Base-by-base conservation (phyloP, 306 rosid genomes). In the Bauhinia variegata region DNA sequence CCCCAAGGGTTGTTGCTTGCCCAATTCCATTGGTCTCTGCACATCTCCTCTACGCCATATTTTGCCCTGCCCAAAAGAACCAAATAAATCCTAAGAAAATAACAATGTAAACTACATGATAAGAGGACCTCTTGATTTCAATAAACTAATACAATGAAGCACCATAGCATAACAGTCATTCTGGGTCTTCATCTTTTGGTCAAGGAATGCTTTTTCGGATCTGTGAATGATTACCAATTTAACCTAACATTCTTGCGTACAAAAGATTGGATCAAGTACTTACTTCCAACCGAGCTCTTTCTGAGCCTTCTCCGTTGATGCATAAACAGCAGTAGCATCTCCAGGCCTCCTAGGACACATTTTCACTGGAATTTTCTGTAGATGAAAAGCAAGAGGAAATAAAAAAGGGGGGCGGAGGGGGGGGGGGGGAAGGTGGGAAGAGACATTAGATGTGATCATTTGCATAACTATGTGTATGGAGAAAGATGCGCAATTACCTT, bases 1-100 rank as follows among this genome's bases (percentile, higher is more conserved):
- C 99, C 99, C 84, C 79, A 85, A 2, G 99, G 97, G 76, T 93
- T 93, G 72, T 70, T 86, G 79, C 79, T 81, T 38, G 91, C 99
- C 99, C 99, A 93, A 9, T 84, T 88, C 99, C 99, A 93, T 68
- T 93, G 99, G 75, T 93, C 99, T 72, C 97, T 84, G 86, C 99
- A 89, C 96, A 93, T 93, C 80, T 93, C 98, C 6, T 62, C 87
- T 43, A 89, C 68, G 9, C 82, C 85, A 60, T 77, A 73, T 65
- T 81, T 81, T 51, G 85, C 85, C 79, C 85, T 81, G 77, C n/a
- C 58, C 4, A 71, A 14, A 65, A 52, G 7, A 15, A 32, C 46
- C 46, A 36, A 15, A 28, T 63, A 51, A 39, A 28, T 46, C 11
- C 34, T n/a, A n/a, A n/a, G n/a, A n/a, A n/a, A n/a, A n/a, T n/a